Percentiles rank a stretch among this genome's conserved stretches.
phyloP scores from a whole-genome alignment of 2,329 filamentous ascomycete species.

The Fonsecaea nubica region DNA sequence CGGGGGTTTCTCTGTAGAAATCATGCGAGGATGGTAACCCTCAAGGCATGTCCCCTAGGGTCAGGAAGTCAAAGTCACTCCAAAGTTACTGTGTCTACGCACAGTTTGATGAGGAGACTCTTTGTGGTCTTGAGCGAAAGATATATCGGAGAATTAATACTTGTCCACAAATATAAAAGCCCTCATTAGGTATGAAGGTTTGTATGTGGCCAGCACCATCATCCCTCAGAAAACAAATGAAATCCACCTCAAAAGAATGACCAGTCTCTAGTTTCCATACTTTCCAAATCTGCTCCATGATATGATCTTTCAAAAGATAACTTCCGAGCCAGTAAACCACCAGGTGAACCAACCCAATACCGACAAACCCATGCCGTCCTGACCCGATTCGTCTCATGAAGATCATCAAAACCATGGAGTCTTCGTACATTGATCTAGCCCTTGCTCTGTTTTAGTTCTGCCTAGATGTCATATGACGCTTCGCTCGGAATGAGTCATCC shows the following conservation, averaged over 20 bases:
- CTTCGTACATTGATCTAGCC: conserved; percentile 7
- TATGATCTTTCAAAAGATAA: conserved; percentile 18
- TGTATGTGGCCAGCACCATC: conserved; percentile 8
- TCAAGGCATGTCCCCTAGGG: not conserved
- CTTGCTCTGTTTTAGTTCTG: not conserved
- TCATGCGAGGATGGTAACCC: not conserved
- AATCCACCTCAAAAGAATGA: conserved; percentile 35
- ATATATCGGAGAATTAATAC: not conserved
- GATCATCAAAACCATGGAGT: conserved; percentile 1
- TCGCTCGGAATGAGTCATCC: conserved; percentile 22
- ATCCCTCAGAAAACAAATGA: conserved; percentile 29
- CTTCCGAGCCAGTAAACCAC: conserved; percentile 5
- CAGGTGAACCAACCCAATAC: conserved; percentile 4
- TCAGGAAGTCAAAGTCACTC: not conserved
- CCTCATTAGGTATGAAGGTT: conserved; percentile 13
- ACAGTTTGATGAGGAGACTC: not conserved
- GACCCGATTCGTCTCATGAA: conserved; percentile 9
- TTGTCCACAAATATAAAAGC: not conserved
- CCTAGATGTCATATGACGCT: conserved; percentile 6
- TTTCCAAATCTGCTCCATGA: conserved; percentile 27
- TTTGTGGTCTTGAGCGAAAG: not conserved
- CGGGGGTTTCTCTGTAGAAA: not conserved
- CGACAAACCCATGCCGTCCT: not conserved
- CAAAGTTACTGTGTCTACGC: not conserved
- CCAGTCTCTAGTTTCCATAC: conserved; percentile 13